Conservation (phyloP, 2,329 filamentous ascomycete genomes). For the Xylariaceae sp. region DNA sequence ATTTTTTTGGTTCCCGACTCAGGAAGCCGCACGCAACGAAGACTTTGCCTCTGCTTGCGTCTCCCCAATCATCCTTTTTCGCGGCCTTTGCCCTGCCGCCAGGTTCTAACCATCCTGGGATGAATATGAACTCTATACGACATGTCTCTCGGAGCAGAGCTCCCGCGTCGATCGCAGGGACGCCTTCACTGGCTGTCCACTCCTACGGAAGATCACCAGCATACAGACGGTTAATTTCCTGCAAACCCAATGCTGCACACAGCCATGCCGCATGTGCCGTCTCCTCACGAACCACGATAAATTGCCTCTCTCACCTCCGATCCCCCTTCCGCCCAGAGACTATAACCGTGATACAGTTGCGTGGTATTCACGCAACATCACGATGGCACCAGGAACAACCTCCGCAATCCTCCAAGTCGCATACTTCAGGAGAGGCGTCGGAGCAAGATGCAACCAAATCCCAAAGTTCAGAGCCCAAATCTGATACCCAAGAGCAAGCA, state of each 20-base stretch:
- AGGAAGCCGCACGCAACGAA: conserved; percentile 21
- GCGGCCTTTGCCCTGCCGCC: conserved; percentile 5
- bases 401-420: conserved; percentile 26
- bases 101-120: conserved; percentile 24
- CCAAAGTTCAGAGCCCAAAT: conserved; percentile 36
- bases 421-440: conserved; percentile 35
- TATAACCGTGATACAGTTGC: conserved; percentile 38
- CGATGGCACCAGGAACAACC: conserved; percentile 34
- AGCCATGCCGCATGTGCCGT: conserved; percentile 26
- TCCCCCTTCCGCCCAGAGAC: conserved; percentile 44
- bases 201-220: conserved; percentile 45
- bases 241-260: conserved; percentile 25
- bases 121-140: conserved; percentile 44
- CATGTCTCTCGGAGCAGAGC: conserved; percentile 41
- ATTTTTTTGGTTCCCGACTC: conserved; percentile 27
- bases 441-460: conserved; percentile 32
- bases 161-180: conserved; percentile 41
- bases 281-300: conserved; percentile 28
- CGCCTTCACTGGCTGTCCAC: conserved; percentile 37
- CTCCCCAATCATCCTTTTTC: conserved; percentile 24
- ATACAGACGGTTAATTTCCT: conserved; percentile 44
- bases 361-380: conserved; percentile 39
- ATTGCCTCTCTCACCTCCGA: conserved; percentile 39
- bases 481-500: conserved; percentile 44
- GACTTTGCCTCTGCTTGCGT: conserved; percentile 11